Percentiles rank a stretch among this genome's conserved stretches.
phyloP scores from a whole-genome alignment of 495 filamentous ascomycete species.

The Xylaria nigripes region DNA sequence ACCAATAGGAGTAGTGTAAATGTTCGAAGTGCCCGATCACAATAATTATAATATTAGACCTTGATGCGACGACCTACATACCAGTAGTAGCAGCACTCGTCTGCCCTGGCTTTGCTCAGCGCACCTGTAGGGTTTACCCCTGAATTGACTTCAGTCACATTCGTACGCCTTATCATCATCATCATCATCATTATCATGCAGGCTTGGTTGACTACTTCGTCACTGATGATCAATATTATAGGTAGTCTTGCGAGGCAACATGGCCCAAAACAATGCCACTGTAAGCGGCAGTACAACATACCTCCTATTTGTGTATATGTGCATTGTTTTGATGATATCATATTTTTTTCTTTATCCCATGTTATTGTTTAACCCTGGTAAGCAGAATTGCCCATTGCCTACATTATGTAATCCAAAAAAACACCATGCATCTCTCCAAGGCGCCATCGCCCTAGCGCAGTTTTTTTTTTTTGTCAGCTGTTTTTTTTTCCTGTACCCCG shows the following conservation, averaged over 20 bases:
- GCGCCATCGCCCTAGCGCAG: background rate
- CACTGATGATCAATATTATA: background rate
- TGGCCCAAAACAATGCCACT: too few relatives aligned
- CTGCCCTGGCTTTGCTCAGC: too few relatives aligned
- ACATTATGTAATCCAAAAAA: background rate
- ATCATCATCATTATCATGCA: too few relatives aligned
- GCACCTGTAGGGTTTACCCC: background rate
- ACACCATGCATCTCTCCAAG: background rate
- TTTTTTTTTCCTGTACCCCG: background rate
- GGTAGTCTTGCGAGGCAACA: too few relatives aligned
- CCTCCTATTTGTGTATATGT: too few relatives aligned
- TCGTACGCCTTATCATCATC: background rate
- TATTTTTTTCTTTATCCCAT: too few relatives aligned
- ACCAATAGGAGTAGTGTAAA: slow-evolving; percentile 50
- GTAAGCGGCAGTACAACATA: too few relatives aligned
- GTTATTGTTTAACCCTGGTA: background rate
- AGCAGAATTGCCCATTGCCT: background rate
- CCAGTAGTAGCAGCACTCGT: background rate
- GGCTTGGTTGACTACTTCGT: background rate
- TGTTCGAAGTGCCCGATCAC: background rate
- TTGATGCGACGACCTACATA: background rate
- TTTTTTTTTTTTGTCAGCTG: slow-evolving; percentile 2
- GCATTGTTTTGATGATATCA: too few relatives aligned
- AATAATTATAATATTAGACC: too few relatives aligned
- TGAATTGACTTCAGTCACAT: background rate